These are phyloP conservation scores for Pyrrhoderma lamaoense DNA, from an alignment of 1,284 basidiomycete species.

Conservation along the genomic window DNA sequence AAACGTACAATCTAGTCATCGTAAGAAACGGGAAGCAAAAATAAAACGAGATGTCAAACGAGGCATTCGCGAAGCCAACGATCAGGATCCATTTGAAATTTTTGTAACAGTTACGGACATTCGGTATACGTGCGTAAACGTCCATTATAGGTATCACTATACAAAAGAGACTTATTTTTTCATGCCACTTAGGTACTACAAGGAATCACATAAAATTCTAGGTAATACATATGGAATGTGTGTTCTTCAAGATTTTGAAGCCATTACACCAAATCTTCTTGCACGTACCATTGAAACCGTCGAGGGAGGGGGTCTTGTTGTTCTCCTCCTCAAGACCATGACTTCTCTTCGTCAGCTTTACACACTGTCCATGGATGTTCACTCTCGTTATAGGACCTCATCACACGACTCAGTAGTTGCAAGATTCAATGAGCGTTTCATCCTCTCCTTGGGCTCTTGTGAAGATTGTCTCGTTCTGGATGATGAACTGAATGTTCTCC, in stretches of 20 bases:
- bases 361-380: slow-evolving; percentile 97
- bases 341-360: slow-evolving; percentile 89
- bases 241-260: slow-evolving; percentile 97
- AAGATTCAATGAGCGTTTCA: slow-evolving; percentile 98
- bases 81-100: slow-evolving; percentile 96
- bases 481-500: slow-evolving; percentile 97
- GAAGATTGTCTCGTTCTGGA: slow-evolving; percentile 91
- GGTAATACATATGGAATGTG: slow-evolving; percentile 99
- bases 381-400: slow-evolving; percentile 86
- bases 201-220: slow-evolving; percentile 92
- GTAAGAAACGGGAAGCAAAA: slow-evolving; percentile 94
- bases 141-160: not conserved
- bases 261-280: slow-evolving; percentile 94
- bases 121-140: slow-evolving; percentile 73
- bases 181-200: slow-evolving; percentile 64
- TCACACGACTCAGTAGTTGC: slow-evolving; percentile 87
- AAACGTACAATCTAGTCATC: slow-evolving; percentile 51
- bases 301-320: slow-evolving; percentile 92
- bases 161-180: not conserved
- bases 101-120: slow-evolving; percentile 99
- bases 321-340: slow-evolving; percentile 94
- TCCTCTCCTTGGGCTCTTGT: slow-evolving; percentile 87
- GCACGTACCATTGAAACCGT: slow-evolving; percentile 98
- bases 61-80: slow-evolving; percentile 89
- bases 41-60: slow-evolving; percentile 93